Evolutionary conservation across 495 filamentous ascomycete genomes (phyloP), one percentile per base, ranked within the genome.

Genomic region (Annulohypoxylon maeteangense): DNA sequence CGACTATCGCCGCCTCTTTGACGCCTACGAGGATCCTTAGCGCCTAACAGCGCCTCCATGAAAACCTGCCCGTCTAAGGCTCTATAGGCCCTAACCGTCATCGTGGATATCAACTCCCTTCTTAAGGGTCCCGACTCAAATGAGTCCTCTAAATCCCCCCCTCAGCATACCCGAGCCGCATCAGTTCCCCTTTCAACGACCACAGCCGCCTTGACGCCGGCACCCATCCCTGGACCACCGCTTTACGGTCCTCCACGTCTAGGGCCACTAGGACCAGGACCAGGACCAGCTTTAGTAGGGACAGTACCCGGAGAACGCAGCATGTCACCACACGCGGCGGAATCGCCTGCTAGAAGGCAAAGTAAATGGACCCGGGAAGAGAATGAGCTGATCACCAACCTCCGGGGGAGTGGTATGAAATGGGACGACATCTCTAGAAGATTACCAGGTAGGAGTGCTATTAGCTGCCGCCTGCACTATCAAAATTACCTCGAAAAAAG

Each of bases 401-500:
- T 99, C 62, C 89, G 95, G 25, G 92, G 92, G 32, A 89, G 86
- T 70, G 93, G 93, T 8, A 95, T 96, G 91, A 98, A 98, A 74
- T 99, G 95, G 95, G 95, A 98, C 70, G 96, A 99, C 80, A 97
- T 99, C 76, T 94, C 92, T 62, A 93, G 92, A 81, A 87, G 89
- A 16, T 84, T 98, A 22, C 93, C 94, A 1, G 95, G 95, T 62
- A 89, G 95, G 66, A 97, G 92, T 80, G 89, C 93, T 44, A 97
- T 97, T 72, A 94, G 92, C 64, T 99, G 95, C 79, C 89, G 95
- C 22, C 85, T 99, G 45, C 94, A 97, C 71, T 99, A 97, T 80
- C 95, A 99, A 70, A 99, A 99, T 76, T 99, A 98, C 77, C 85
- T 98, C 54, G 96, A 99, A 79, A 87, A 92, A 74, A 82, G 92